Evolutionary conservation across 108 stramenopile genomes (phyloP), one percentile per base, ranked within the genome.

Genomic region (Skeletonema tropicum): DNA sequence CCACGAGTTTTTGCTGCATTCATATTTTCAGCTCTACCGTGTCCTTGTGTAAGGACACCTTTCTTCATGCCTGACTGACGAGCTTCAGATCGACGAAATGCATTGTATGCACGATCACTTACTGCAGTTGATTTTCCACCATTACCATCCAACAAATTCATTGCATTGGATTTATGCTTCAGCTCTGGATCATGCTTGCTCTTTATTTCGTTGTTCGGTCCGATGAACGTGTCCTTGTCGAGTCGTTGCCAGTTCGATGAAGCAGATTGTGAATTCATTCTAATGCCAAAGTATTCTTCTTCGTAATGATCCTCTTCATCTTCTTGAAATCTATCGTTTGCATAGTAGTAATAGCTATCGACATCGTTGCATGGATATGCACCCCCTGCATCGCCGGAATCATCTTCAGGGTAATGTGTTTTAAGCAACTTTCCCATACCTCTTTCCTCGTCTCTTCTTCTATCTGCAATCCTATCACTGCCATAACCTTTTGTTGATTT

Each of bases 101-200:
- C 74, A 76, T 95, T 93, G 62, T 74, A 85, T 17, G 79, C 74
- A 13, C 55, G 33, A 57, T 77, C 76, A 31, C 71, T 68, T 12
- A 85, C n/a, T 19, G 65, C 55, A 32, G 52, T 55, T 70, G 68
- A 58, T 31, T 65, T 57, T 15, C 10, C 41, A n/a, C 21, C 55
- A 30, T 23, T 25, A 29, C 66, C 66, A 55, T 71, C 67, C 41
- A 59, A 26, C 17, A 68, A n/a, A 30, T 68, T 45, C 45, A 45
- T 29, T 21, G 89, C 91, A 70, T 91, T 94, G 15, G 85, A 57
- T 64, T 82, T 77, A 13, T 74, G 77, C 25, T 88, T 75, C 1
- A 92, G 65, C 23, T 80, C 66, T 26, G 78, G 74, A 77, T 94
- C 93, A 58, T 94, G 93, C 70, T 94, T 94, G 35, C 89, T 94